Percentiles rank a stretch among this genome's conserved stretches.
These are phyloP conservation scores for Malassezia equina DNA, from an alignment of 1,284 basidiomycete species.

Conservation along the genomic window DNA sequence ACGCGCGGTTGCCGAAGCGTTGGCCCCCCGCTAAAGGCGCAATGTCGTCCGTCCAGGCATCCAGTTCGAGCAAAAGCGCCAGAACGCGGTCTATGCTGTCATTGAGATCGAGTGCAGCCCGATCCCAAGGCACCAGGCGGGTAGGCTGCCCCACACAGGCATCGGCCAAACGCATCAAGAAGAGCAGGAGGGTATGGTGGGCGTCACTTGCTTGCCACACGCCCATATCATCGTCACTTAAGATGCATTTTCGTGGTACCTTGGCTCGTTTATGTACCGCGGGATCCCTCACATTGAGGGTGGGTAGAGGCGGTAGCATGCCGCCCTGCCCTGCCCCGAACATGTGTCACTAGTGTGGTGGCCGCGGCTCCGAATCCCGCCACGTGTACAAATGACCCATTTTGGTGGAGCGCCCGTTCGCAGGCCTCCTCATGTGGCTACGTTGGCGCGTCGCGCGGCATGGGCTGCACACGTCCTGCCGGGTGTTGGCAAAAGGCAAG, in stretches of 20 bases:
- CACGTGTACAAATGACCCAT: not conserved
- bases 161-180: constrained; percentile 41
- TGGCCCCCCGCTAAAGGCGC: constrained; percentile 71
- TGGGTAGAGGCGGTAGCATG: not conserved
- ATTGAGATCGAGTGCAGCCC: not conserved
- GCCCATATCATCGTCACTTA: constrained; percentile 38
- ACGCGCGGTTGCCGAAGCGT: constrained; percentile 87
- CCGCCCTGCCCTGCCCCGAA: too few species aligned
- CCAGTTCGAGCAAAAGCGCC: constrained; percentile 60
- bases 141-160: constrained; percentile 39
- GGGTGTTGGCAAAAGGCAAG: not conserved
- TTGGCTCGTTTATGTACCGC: not conserved
- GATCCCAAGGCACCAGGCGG: constrained; percentile 12
- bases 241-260: constrained; percentile 30
- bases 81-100: constrained; percentile 51
- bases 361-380: not conserved
- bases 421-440: not conserved
- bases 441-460: not conserved
- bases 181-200: constrained; percentile 28
- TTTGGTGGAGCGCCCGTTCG: not conserved
- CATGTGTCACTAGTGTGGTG: too few species aligned
- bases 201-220: constrained; percentile 38
- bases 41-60: constrained; percentile 70
- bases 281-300: not conserved
- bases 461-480: not conserved